Evolutionary conservation across 2,329 filamentous ascomycete genomes (phyloP).

Genomic region (Neonectria faginata): DNA sequence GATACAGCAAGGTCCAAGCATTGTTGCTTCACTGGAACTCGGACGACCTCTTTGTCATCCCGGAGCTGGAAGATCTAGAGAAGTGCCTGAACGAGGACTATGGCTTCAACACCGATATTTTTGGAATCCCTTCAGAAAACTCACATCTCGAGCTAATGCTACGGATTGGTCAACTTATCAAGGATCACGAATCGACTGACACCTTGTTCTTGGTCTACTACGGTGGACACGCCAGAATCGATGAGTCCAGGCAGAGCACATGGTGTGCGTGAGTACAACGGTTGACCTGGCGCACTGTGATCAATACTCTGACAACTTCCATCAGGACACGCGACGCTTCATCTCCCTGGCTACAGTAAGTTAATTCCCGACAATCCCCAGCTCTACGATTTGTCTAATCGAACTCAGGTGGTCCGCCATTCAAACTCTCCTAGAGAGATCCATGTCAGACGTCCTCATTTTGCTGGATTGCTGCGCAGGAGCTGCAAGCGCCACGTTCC

Average conservation of each 20-base stretch:
- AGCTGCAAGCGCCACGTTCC: constrained; percentile 69
- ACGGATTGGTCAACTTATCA: constrained; percentile 67
- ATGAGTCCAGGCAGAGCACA: constrained; percentile 69
- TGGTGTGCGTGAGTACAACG: constrained; percentile 66
- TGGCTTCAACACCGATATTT: constrained; percentile 67
- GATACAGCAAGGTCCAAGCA: constrained; percentile 67
- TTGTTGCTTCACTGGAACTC: constrained; percentile 68
- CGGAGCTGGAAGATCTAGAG: constrained; percentile 68
- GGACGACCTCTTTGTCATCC: constrained; percentile 69
- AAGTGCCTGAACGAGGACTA: constrained; percentile 67
- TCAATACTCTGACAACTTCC: constrained; percentile 21
- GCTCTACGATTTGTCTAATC: constrained; percentile 19
- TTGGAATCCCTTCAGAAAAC: constrained; percentile 69
- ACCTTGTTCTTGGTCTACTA: constrained; percentile 71
- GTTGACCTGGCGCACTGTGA: neutral
- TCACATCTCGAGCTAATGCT: constrained; percentile 70
- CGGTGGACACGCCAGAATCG: constrained; percentile 69
- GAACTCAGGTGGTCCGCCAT: constrained; percentile 67
- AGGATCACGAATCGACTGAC: constrained; percentile 65
- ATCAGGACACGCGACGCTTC: constrained; percentile 61
- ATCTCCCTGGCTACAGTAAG: constrained; percentile 68
- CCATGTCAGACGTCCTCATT: constrained; percentile 68
- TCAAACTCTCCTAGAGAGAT: constrained; percentile 68
- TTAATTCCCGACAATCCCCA: constrained; percentile 16
- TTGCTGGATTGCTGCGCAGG: constrained; percentile 70